phyloP scores from a whole-genome alignment of 83 land plant genomes.

The Picea abies region DNA sequence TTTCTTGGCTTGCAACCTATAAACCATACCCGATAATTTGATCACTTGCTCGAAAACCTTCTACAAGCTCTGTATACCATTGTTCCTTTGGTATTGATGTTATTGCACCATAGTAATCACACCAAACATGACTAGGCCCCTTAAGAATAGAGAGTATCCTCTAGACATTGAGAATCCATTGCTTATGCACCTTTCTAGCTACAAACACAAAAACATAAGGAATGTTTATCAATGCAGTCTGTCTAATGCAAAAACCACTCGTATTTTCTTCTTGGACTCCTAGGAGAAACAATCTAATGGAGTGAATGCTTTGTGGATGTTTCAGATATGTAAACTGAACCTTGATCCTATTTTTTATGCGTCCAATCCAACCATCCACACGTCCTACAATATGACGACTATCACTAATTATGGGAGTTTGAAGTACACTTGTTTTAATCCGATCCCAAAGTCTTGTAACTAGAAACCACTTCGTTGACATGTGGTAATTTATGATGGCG shows the following conservation, averaged over 20 bases:
- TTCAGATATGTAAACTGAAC: too few relatives aligned
- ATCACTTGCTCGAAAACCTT: constrained; percentile 91
- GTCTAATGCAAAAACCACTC: constrained; percentile 76
- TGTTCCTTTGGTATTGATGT: constrained; percentile 86
- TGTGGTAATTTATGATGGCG: too few relatives aligned
- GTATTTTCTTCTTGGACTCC: constrained; percentile 21
- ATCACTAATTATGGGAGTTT: too few relatives aligned
- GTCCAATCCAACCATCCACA: too few relatives aligned
- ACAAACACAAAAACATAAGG: constrained; percentile 97
- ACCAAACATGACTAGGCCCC: constrained; percentile 99
- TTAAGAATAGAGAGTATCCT: constrained; percentile 75
- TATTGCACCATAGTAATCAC: constrained; percentile 93
- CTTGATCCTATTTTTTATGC: too few relatives aligned
- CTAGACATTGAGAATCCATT: constrained; percentile 78
- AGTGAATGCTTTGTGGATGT: too few relatives aligned
- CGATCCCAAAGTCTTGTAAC: too few relatives aligned
- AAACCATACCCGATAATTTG: constrained; percentile 90
- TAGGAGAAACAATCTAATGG: too few relatives aligned
- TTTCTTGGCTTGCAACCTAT: constrained; percentile 50
- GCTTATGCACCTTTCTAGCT: constrained; percentile 82
- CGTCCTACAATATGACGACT: too few relatives aligned
- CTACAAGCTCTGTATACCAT: constrained; percentile 83
- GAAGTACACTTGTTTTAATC: too few relatives aligned
- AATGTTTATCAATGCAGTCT: constrained; percentile 75
- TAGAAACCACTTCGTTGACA: too few relatives aligned